Percentiles rank a stretch among this genome's conserved stretches.
phyloP scores from a whole-genome alignment of 805 yeast genomes.

The Debaryomyces maramus region DNA sequence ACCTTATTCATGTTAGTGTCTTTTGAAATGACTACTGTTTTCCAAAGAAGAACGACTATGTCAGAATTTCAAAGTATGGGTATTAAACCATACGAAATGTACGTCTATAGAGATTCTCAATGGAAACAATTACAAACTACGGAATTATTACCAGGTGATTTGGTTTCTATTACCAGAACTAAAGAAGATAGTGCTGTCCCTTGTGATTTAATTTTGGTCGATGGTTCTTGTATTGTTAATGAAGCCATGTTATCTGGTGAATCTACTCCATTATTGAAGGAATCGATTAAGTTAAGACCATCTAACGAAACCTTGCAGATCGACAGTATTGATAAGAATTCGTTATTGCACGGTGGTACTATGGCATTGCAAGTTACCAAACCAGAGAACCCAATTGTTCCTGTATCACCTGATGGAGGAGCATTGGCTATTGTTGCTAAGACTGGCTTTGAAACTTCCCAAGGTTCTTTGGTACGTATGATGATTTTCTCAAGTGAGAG shows the following conservation, averaged over 20 bases:
- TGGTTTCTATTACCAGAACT: slow-evolving; percentile 84
- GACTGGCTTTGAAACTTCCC: slow-evolving; percentile 98
- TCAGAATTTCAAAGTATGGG: slow-evolving; percentile 97
- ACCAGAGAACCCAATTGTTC: slow-evolving; percentile 52
- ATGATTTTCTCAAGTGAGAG: slow-evolving; percentile 97
- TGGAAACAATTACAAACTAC: slow-evolving; percentile 75
- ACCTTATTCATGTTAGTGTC: slow-evolving; percentile 88
- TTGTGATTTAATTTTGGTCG: slow-evolving; percentile 83
- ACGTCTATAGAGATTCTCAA: slow-evolving; percentile 64
- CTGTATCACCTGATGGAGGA: slow-evolving; percentile 85
- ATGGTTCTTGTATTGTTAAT: slow-evolving; percentile 92
- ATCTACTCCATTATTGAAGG: slow-evolving; percentile 94
- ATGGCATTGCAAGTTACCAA: slow-evolving; percentile 87
- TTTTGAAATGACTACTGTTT: slow-evolving; percentile 92
- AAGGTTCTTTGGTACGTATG: slow-evolving; percentile 94
- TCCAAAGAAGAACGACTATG: slow-evolving; percentile 93
- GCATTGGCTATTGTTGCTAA: slow-evolving; percentile 86
- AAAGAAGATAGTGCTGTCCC: slow-evolving; percentile 91
- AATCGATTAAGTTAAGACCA: slow-evolving; percentile 84
- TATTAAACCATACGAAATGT: slow-evolving; percentile 81
- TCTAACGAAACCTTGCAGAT: slow-evolving; percentile 62
- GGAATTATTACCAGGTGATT: slow-evolving; percentile 85
- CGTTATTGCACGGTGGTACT: slow-evolving; percentile 93
- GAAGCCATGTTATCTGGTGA: slow-evolving; percentile 99
- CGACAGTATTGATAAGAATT: slow-evolving; percentile 85